phyloP scores from a whole-genome alignment of 1,139 yeast genomes.

The Debaryomyces subglobosus region DNA sequence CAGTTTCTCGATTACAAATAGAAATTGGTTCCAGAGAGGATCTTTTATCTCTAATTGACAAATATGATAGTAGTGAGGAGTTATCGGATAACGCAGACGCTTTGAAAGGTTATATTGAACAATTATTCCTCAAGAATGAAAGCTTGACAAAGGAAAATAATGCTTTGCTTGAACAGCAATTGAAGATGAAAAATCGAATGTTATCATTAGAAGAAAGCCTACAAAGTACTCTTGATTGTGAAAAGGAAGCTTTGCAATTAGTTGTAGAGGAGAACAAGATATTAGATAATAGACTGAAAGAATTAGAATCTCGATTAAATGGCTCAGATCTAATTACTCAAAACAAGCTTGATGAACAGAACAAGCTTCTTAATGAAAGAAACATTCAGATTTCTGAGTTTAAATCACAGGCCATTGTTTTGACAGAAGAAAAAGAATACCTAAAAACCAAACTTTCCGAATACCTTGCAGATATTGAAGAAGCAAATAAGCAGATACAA shows the following conservation, averaged over 20 bases:
- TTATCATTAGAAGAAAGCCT: neutral
- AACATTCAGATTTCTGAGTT: neutral
- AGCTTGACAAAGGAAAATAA: neutral
- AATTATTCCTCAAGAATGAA: neutral
- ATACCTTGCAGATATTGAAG: constrained; percentile 7
- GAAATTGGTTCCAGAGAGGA: neutral
- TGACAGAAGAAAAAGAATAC: constrained; percentile 2
- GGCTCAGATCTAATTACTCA: neutral
- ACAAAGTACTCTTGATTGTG: neutral
- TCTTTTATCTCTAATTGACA: neutral
- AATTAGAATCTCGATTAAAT: neutral
- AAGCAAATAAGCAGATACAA: constrained; percentile 8
- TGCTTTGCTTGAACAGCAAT: neutral
- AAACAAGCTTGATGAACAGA: neutral
- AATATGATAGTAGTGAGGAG: neutral
- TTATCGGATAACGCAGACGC: neutral
- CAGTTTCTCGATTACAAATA: neutral
- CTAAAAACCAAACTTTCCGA: constrained; percentile 1
- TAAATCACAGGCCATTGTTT: neutral
- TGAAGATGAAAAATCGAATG: neutral
- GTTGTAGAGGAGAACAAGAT: neutral
- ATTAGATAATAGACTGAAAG: neutral
- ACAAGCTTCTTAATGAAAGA: neutral
- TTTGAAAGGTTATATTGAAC: neutral
- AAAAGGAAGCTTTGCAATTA: neutral